Evolutionary conservation across 2,329 filamentous ascomycete genomes (phyloP).

Genomic region (Didymella exigua): DNA sequence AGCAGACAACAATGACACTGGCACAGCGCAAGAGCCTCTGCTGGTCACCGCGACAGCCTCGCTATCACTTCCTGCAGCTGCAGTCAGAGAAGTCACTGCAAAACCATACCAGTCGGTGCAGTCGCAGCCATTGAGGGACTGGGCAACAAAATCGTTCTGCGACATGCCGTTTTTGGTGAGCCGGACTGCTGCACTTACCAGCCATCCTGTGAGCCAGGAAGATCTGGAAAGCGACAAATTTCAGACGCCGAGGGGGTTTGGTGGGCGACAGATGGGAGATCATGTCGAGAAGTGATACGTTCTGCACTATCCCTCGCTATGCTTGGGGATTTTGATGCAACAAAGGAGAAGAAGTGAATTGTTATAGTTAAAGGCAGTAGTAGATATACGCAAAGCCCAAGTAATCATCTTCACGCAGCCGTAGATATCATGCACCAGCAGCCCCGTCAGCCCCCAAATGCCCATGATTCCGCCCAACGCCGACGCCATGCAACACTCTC

Average conservation of each 20-base stretch:
- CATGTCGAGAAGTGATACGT: not conserved
- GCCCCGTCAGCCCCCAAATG: constrained; percentile 9
- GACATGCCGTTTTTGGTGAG: not conserved
- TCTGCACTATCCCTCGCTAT: not conserved
- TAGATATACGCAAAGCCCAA: constrained; percentile 6
- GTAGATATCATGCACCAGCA: constrained; percentile 19
- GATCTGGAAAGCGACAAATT: constrained; percentile 1
- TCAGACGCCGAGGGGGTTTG: constrained; percentile 1
- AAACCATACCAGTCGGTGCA: not conserved
- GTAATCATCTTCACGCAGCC: constrained; percentile 10
- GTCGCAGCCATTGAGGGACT: constrained; percentile 8
- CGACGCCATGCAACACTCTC: constrained; percentile 31
- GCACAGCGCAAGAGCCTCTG: not conserved
- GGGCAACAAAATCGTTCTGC: not conserved
- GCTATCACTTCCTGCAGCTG: not conserved
- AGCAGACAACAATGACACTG: not conserved
- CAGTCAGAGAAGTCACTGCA: not conserved
- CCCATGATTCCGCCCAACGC: constrained; percentile 29
- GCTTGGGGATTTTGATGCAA: not conserved
- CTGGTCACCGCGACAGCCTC: not conserved
- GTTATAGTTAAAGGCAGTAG: constrained; percentile 21
- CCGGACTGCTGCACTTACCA: constrained; percentile 10
- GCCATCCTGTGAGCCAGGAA: constrained; percentile 9
- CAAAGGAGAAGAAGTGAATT: constrained; percentile 17
- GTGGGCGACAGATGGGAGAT: not conserved